Evolutionary conservation across 371 early-diverging fungal genomes (phyloP).

Genomic region (Syncephalastrum sp.): DNA sequence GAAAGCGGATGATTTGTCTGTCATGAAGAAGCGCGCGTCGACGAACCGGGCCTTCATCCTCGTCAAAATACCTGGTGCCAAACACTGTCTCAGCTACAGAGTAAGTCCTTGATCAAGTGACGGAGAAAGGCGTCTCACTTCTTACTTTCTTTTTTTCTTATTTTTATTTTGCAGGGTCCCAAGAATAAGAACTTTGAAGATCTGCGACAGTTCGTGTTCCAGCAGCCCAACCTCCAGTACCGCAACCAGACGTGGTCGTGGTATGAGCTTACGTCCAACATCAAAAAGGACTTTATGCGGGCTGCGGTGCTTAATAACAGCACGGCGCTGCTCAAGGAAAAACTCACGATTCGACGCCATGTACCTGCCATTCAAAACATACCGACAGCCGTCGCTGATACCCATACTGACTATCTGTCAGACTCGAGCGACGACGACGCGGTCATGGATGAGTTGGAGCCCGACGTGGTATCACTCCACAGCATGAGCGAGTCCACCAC

Average conservation of each 20-base stretch:
- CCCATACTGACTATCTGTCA: conserved; percentile 12
- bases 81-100: conserved; percentile 68
- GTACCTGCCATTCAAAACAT: conserved; percentile 16
- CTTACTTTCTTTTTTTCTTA: neutral
- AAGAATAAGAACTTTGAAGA: conserved; percentile 76
- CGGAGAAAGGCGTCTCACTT: neutral
- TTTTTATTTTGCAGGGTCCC: conserved; percentile 41
- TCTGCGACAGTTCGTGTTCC: conserved; percentile 66
- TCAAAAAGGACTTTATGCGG: conserved; percentile 60
- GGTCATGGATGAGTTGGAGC: conserved; percentile 16
- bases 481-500: conserved; percentile 9
- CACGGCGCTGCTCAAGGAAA: conserved; percentile 44
- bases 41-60: conserved; percentile 73
- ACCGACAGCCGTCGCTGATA: conserved; percentile 5
- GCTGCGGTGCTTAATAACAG: conserved; percentile 47
- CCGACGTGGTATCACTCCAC: conserved; percentile 19
- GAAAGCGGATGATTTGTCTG: conserved; percentile 37
- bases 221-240: conserved; percentile 73
- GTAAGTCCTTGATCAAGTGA: conserved; percentile 24
- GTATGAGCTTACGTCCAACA: conserved; percentile 61
- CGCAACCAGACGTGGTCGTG: conserved; percentile 77
- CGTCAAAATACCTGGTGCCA: conserved; percentile 68
- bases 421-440: conserved; percentile 16
- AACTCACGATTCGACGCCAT: conserved; percentile 41
- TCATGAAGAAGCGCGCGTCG: conserved; percentile 71